phyloP scores from a whole-genome alignment of 2,329 filamentous ascomycete species.

The Ploettnerulaceae sp. region DNA sequence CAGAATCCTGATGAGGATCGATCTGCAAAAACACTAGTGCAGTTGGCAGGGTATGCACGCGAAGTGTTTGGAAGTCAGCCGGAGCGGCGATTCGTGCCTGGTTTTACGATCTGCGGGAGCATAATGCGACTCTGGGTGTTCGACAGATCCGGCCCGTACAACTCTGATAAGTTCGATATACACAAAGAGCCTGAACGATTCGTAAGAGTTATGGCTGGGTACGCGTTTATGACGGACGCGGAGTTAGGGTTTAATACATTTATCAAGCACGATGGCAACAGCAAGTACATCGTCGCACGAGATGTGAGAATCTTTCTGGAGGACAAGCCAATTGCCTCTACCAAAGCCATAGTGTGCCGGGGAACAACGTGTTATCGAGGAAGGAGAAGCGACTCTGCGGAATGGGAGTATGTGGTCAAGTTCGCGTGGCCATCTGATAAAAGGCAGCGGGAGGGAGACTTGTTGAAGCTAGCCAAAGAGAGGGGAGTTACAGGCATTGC shows the following conservation, averaged over 20 bases:
- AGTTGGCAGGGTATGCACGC: too few species aligned
- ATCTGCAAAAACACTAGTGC: too few species aligned
- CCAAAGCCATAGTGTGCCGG: background rate
- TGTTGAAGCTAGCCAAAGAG: slow-evolving; percentile 28
- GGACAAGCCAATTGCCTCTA: background rate
- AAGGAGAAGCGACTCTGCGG: slow-evolving; percentile 16
- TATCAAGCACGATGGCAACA: slow-evolving; percentile 12
- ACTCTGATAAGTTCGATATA: background rate
- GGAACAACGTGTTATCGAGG: slow-evolving; percentile 18
- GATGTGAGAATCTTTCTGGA: background rate
- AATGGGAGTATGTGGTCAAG: slow-evolving; percentile 31
- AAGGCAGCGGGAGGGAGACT: too few species aligned
- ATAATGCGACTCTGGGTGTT: background rate
- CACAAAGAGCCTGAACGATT: background rate
- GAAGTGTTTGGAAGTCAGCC: too few species aligned
- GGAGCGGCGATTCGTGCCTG: too few species aligned
- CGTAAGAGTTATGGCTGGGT: slow-evolving; percentile 17
- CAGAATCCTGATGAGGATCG: too few species aligned
- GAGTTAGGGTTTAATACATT: slow-evolving; percentile 34
- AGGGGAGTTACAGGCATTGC: slow-evolving; percentile 30
- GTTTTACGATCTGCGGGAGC: too few species aligned
- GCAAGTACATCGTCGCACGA: slow-evolving; percentile 1
- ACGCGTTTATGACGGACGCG: slow-evolving; percentile 32
- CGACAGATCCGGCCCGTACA: background rate
- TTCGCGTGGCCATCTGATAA: too few species aligned